These are phyloP conservation scores for Tolypocladium inflatum DNA, from an alignment of 2,329 filamentous ascomycete species.

Conservation along the genomic window DNA sequence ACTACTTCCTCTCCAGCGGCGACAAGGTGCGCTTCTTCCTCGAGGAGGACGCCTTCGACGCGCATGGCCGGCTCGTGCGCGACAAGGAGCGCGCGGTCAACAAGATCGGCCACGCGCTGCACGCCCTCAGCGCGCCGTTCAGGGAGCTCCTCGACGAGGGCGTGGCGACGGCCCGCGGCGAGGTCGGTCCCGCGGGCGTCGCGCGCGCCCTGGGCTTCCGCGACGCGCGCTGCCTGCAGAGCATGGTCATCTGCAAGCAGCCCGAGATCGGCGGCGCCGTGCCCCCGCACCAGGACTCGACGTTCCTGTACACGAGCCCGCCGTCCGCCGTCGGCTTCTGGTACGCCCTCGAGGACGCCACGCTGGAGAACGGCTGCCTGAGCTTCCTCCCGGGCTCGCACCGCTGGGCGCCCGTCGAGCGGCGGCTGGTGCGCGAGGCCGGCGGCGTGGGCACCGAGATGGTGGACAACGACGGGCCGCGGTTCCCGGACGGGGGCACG, in stretches of 20 bases:
- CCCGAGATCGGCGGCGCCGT: conserved; percentile 91
- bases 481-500: conserved; percentile 47
- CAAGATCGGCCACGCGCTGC: conserved; percentile 74
- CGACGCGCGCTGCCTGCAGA: conserved; percentile 75
- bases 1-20: conserved; percentile 84
- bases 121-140: conserved; percentile 60
- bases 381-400: conserved; percentile 81
- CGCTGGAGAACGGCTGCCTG: conserved; percentile 76
- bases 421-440: conserved; percentile 63
- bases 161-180: conserved; percentile 16
- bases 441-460: conserved; percentile 55
- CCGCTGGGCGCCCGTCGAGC: conserved; percentile 57
- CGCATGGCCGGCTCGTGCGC: conserved; percentile 54
- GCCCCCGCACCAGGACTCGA: conserved; percentile 83
- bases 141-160: conserved; percentile 45
- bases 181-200: conserved; percentile 45
- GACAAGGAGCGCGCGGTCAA: conserved; percentile 83
- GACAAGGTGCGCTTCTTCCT: conserved; percentile 97
- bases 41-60: conserved; percentile 81
- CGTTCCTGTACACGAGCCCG: conserved; percentile 83
- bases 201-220: conserved; percentile 62
- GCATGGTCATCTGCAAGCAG: conserved; percentile 98
- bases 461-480: conserved; percentile 55
- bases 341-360: conserved; percentile 94
- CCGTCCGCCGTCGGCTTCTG: conserved; percentile 91